phyloP scores from a whole-genome alignment of 192 early-diverging fungal species.

The Rhizophlyctis rosea region DNA sequence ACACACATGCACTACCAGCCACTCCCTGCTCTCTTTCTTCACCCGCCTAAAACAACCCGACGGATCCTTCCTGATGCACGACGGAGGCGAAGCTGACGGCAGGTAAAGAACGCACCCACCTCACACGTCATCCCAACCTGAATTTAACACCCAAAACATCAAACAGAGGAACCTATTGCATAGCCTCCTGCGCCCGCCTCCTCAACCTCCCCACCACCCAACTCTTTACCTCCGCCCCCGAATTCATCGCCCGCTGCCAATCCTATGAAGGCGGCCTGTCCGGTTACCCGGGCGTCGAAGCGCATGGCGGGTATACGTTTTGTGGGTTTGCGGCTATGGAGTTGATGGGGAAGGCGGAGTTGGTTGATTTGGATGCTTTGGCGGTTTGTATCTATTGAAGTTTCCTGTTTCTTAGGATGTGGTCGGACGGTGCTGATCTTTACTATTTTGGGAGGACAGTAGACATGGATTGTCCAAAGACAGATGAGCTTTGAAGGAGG shows the following conservation, averaged over 20 bases:
- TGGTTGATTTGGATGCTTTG: conserved; percentile 61
- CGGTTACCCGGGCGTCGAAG: conserved; percentile 76
- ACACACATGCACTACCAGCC: background rate
- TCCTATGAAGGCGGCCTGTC: conserved; percentile 94
- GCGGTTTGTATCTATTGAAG: conserved; percentile 36
- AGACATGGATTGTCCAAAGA: conserved; percentile 70
- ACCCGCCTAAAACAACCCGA: conserved; percentile 78
- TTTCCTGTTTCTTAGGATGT: background rate
- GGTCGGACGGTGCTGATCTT: conserved; percentile 1
- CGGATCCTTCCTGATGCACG: conserved; percentile 87
- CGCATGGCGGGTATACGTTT: conserved; percentile 94
- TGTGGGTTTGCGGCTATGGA: conserved; percentile 87
- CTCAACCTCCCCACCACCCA: conserved; percentile 83
- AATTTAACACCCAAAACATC: background rate
- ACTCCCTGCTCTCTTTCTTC: conserved; percentile 45
- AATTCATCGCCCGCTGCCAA: conserved; percentile 78
- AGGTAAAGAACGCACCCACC: conserved; percentile 36
- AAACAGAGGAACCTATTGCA: conserved; percentile 80
- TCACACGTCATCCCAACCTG: background rate
- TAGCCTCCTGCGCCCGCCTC: conserved; percentile 69
- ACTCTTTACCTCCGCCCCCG: conserved; percentile 56
- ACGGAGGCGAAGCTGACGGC: conserved; percentile 91
- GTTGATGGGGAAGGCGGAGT: conserved; percentile 63
- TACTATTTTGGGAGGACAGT: no score
- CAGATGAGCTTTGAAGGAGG: conserved; percentile 94